phyloP scores from a whole-genome alignment of 2,329 filamentous ascomycete species.

The Colletotrichum cordylinicola region DNA sequence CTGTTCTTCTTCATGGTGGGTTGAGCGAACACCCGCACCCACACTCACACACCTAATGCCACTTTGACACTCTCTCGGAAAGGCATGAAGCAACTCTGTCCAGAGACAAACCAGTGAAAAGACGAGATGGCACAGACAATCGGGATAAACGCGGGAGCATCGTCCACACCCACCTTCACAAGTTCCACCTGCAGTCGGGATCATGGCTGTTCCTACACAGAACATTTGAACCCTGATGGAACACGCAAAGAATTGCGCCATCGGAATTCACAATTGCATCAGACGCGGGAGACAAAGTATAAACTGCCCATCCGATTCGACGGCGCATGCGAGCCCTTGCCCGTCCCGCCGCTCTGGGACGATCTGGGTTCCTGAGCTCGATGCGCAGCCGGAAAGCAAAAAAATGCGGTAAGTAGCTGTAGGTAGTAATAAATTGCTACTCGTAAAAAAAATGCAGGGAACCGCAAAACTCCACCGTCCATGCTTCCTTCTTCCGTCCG shows the following conservation, averaged over 20 bases:
- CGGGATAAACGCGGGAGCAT: not conserved
- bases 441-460: not conserved
- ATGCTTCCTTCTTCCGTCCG: not conserved
- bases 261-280: conserved; percentile 15
- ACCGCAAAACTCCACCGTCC: not conserved
- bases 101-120: not conserved
- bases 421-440: not conserved
- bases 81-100: not conserved
- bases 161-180: not conserved
- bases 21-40: not conserved
- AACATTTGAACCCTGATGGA: not conserved
- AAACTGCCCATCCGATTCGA: not conserved
- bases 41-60: not conserved
- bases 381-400: not conserved
- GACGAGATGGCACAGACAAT: not conserved
- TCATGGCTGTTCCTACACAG: not conserved
- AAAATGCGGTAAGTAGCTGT: not conserved
- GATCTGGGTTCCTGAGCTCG: not conserved
- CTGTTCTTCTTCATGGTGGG: not conserved
- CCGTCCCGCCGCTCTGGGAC: not conserved
- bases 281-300: not conserved
- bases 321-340: not conserved
- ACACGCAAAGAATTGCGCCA: not conserved
- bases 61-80: not conserved
- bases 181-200: not conserved